A percentile compares a stretch with the other conserved stretches of the same genome.
These are phyloP conservation scores for Nicotiana paniculata DNA, from an alignment of 257 asterid species.

Conservation along the genomic window DNA sequence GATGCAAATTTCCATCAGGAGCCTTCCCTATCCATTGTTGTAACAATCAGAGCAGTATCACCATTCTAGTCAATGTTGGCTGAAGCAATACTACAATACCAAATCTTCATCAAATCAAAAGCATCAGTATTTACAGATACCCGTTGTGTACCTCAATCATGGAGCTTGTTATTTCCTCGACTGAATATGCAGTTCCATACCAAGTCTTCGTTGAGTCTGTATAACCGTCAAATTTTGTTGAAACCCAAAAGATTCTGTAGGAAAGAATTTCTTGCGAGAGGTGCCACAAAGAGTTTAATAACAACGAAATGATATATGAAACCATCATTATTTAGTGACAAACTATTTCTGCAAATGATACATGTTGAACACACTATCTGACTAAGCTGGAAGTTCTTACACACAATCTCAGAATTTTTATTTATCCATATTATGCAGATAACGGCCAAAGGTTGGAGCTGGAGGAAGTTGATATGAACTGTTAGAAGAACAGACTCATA, in stretches of 20 bases:
- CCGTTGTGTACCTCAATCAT: conserved; percentile 51
- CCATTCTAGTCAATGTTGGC: not conserved
- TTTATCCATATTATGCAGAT: not conserved
- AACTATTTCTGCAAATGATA: not conserved
- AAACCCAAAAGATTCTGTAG: conserved; percentile 90
- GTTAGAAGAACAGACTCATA: no score
- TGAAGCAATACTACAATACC: not conserved
- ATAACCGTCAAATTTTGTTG: conserved; percentile 76
- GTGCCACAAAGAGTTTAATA: not conserved
- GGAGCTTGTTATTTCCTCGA: conserved; percentile 57
- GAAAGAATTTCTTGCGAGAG: conserved; percentile 2
- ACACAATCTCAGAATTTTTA: not conserved
- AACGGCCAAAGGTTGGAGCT: not conserved
- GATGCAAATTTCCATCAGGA: conserved; percentile 59
- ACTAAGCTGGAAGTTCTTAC: not conserved
- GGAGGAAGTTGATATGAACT: no score
- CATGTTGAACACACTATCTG: not conserved
- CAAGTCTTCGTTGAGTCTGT: conserved; percentile 69
- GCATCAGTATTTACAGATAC: not conserved
- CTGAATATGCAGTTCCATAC: conserved; percentile 86
- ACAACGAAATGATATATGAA: not conserved
- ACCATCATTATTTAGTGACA: conserved; percentile 1
- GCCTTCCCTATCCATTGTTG: conserved; percentile 79
- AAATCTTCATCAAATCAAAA: not conserved
- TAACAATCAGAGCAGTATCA: conserved; percentile 15